Evolutionary conservation across 768 basidiomycete genomes (phyloP).

Genomic region (Mycena leptocephala): DNA sequence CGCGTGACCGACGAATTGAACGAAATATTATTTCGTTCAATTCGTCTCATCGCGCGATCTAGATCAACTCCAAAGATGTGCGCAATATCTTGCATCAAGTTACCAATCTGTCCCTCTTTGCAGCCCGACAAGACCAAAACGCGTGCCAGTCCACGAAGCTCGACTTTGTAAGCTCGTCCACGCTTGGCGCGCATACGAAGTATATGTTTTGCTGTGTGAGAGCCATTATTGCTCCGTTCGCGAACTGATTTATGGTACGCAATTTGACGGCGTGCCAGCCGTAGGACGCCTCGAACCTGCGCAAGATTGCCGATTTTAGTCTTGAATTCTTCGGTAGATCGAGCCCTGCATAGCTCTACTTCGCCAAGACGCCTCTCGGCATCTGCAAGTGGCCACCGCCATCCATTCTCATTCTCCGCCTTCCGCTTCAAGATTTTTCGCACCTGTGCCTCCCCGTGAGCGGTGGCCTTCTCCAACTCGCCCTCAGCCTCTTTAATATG

Average conservation of each 20-base stretch:
- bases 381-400: too few relatives aligned
- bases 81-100: conserved; percentile 21
- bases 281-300: too few relatives aligned
- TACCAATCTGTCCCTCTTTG: conserved; percentile 25
- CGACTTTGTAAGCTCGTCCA: conserved; percentile 20
- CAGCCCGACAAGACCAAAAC: conserved; percentile 31
- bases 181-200: conserved; percentile 4
- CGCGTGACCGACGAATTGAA: too few relatives aligned
- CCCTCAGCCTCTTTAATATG: not conserved
- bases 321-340: not conserved
- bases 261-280: too few relatives aligned
- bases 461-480: not conserved
- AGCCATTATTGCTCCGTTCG: not conserved
- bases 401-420: too few relatives aligned
- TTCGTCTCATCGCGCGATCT: conserved; percentile 21
- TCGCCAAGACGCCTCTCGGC: too few relatives aligned
- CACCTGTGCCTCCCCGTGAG: not conserved
- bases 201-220: not conserved
- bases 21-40: too few relatives aligned
- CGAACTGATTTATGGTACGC: too few relatives aligned
- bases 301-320: not conserved
- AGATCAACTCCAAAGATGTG: conserved; percentile 26
- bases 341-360: not conserved
- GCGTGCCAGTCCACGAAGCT: conserved; percentile 19
- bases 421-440: not conserved